Evolutionary conservation across 2,329 filamentous ascomycete genomes (phyloP).

Genomic region (Colletotrichum cordylinicola): DNA sequence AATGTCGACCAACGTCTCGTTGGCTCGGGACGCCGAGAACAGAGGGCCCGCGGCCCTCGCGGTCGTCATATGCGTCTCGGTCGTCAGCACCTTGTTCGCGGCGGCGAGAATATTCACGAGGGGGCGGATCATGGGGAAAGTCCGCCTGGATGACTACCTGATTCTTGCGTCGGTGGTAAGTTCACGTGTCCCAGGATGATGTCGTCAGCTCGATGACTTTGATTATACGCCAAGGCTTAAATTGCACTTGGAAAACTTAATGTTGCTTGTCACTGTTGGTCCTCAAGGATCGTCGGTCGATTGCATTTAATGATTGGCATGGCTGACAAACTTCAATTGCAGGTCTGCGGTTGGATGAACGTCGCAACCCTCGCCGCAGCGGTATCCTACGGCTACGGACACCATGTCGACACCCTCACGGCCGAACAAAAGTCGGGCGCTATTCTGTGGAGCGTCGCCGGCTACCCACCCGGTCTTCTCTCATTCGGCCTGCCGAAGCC

Average conservation of each 20-base stretch:
- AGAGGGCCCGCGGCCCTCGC: slow-evolving; percentile 37
- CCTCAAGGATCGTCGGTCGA: background rate
- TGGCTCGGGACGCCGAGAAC: slow-evolving; percentile 1
- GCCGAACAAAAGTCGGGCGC: slow-evolving; percentile 32
- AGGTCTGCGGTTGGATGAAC: slow-evolving; percentile 33
- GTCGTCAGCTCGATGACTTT: background rate
- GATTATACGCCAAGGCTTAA: background rate
- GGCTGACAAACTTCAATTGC: background rate
- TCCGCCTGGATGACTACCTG: slow-evolving; percentile 41
- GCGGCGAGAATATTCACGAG: slow-evolving; percentile 35
- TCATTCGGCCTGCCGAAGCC: slow-evolving; percentile 47
- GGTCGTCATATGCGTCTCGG: slow-evolving; percentile 33
- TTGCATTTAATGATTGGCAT: background rate
- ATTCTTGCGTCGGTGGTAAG: slow-evolving; percentile 38
- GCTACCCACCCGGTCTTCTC: slow-evolving; percentile 41
- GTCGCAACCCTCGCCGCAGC: slow-evolving; percentile 38
- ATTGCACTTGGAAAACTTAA: background rate
- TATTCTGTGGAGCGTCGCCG: slow-evolving; percentile 39
- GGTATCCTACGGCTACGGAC: slow-evolving; percentile 43
- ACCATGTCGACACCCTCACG: slow-evolving; percentile 37
- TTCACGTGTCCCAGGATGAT: background rate
- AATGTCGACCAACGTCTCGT: background rate
- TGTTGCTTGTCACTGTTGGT: background rate
- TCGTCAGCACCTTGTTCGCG: slow-evolving; percentile 32
- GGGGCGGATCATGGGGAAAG: slow-evolving; percentile 30